Base-by-base conservation (phyloP, 2,329 filamentous ascomycete species). In the Curvularia spicifera region DNA sequence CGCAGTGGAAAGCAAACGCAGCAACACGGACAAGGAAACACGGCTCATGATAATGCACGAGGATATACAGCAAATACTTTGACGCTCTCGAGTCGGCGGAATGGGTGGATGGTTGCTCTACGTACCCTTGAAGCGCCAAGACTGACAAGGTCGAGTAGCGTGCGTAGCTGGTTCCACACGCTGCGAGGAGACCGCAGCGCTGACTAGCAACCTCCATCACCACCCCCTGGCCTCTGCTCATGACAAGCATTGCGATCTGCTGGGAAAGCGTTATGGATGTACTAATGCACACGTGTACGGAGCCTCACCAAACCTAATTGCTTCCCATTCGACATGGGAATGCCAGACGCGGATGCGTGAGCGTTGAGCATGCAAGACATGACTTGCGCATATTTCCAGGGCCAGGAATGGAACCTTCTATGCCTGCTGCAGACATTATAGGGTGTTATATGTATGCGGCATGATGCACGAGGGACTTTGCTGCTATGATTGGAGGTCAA, bases 41-140 rank as follows among this genome's bases (percentile, higher is more conserved):
- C 48, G 45, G 52, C 45, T 55, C 53, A 59, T 57, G 54, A 63
- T 61, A 60, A 61, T 72, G 66, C 67, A 64, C 60, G 55, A 47
- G 60, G 61, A 60, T 51, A 40, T 68, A 65, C 70, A 69, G 64
- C 62, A 13, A 26, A 28, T 67, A 61, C 67, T 65, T 54, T 63
- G 12, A 63, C 60, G 66, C 66, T 64, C 63, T 54, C 62, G 59
- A 50, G 60, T 62, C 56, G 53, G 61, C 57, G 57, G 64, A 53
- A 62, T 56, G 53, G 61, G 63, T 56, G 53, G 61, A 61, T 72
- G 61, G 60, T 70, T 56, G 57, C 63, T 64, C 58, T 59, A 60
- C 53, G 18, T 60, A 61, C 53, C 60, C 57, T 33, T 45, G 50
- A 37, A 33, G 28, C 42, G 57, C 67, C 65, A 69, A 66, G 65